These are phyloP conservation scores for Plectosphaerella sp. DNA, from an alignment of 2,329 filamentous ascomycete genomes.

Conservation along the genomic window DNA sequence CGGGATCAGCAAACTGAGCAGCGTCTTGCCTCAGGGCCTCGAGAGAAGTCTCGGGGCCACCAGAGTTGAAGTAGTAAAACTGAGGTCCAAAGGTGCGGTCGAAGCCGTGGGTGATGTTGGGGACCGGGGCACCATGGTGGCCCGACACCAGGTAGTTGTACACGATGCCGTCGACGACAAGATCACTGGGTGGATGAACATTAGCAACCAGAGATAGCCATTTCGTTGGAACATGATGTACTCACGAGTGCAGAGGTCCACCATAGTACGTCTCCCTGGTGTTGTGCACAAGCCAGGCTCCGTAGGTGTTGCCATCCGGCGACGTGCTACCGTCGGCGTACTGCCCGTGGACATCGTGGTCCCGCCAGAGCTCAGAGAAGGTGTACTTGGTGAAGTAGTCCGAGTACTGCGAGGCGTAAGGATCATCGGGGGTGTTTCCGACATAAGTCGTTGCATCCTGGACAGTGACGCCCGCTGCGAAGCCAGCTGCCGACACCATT, in stretches of 20 bases:
- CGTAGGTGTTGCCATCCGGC: constrained; percentile 46
- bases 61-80: constrained; percentile 57
- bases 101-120: constrained; percentile 61
- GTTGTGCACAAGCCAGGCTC: constrained; percentile 62
- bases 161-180: constrained; percentile 60
- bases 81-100: constrained; percentile 62
- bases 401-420: constrained; percentile 50
- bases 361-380: constrained; percentile 53
- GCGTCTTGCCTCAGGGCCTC: constrained; percentile 36
- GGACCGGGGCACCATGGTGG: constrained; percentile 58
- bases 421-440: constrained; percentile 46
- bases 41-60: not conserved
- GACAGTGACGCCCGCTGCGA: constrained; percentile 40
- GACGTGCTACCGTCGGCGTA: constrained; percentile 34
- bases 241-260: constrained; percentile 51
- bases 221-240: not conserved
- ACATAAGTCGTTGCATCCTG: constrained; percentile 63
- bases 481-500: constrained; percentile 28
- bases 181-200: constrained; percentile 27
- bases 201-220: not conserved
- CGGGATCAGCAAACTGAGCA: constrained; percentile 39
- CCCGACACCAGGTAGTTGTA: constrained; percentile 62
- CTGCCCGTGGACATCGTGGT: constrained; percentile 53
- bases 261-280: constrained; percentile 60
- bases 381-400: constrained; percentile 67